Evolutionary conservation across 768 basidiomycete species (phyloP), one percentile per base, ranked within the genome.

Genomic region (Boletus reticulatus): DNA sequence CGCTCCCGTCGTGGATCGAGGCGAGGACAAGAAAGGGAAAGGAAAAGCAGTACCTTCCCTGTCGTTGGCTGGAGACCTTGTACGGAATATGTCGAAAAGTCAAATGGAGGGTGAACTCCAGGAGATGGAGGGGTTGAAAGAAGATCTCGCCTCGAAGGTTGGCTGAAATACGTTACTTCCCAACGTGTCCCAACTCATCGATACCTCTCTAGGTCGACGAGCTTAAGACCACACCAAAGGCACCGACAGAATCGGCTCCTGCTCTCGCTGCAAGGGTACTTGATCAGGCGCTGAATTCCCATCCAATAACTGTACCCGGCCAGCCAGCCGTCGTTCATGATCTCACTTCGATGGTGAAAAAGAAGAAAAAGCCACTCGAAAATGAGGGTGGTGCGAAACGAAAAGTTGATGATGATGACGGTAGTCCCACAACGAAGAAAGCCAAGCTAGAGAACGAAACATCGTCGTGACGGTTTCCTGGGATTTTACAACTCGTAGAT

Each of bases 71-170:
- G 82, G 80, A 53, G 86, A 86, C 53, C 58, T 77, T 8, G 79
- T 91, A 11, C 77, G 78, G 59, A 78, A 78, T n/a, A 82, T 93
- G 88, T 79, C 80, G 12, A 84, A 80, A 45, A 69, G 77, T n/a
- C 89, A 92, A 64, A 84, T 87, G 61, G 87, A 89, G 63, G 76
- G 72, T 17, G 92, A 97, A 69, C 78, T 89, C 14, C 89, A 89
- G 66, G 95, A 97, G 49, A 73, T 94, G 42, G 74, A 79, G 53
- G 88, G 79, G 24, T 71, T 97, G 38, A 84, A 82, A 65, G 86
- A 86, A 61, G 95, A 98, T 69, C 74, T 98, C 24, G 87, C 88
- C 3, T 72, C 89, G 47, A 98, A 97, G 85, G 93, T 86, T 38
- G 32, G 70, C 29, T 41, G 1, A 39, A 19, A 19, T 6, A 44